These are phyloP conservation scores for Fraxinus xanthoxyloides DNA, from an alignment of 305 asterid species.

Conservation along the genomic window DNA sequence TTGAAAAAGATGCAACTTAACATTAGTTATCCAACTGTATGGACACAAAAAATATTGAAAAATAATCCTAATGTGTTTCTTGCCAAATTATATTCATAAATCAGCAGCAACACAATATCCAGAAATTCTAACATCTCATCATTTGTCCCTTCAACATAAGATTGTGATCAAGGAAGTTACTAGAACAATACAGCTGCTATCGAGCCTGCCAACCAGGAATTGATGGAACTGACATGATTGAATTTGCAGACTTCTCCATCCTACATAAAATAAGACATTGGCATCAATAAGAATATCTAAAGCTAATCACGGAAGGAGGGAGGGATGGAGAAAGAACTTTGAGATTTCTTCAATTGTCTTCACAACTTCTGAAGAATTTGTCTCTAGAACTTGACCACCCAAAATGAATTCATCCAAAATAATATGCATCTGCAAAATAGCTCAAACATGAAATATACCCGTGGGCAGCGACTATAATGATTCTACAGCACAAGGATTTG, in stretches of 20 bases:
- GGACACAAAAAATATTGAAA: not conserved
- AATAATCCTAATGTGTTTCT: not conserved
- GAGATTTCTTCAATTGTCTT: slow-evolving; percentile 79
- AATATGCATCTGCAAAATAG: slow-evolving; percentile 67
- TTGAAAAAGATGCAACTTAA: not conserved
- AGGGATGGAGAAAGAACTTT: slow-evolving; percentile 41
- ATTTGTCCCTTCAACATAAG: not conserved
- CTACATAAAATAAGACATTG: slow-evolving; percentile 41
- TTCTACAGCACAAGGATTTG: slow-evolving; percentile 6
- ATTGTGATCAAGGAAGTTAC: slow-evolving; percentile 7
- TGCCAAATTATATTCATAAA: not conserved
- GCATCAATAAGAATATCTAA: not conserved
- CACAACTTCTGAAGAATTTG: slow-evolving; percentile 69
- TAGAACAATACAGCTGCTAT: slow-evolving; percentile 33
- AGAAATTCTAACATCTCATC: not conserved
- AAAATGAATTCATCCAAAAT: slow-evolving; percentile 81
- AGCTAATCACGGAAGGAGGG: not conserved
- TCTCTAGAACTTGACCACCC: slow-evolving; percentile 96
- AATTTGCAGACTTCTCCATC: slow-evolving; percentile 57
- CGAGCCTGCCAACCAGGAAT: slow-evolving; percentile 68
- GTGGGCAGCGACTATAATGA: not conserved
- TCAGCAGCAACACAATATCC: not conserved
- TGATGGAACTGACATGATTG: slow-evolving; percentile 46
- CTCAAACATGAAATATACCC: slow-evolving; percentile 3
- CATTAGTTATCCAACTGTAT: not conserved